Evolutionary conservation across 208 protist genomes (phyloP).

Genomic region (Entamoeba histolytica): DNA sequence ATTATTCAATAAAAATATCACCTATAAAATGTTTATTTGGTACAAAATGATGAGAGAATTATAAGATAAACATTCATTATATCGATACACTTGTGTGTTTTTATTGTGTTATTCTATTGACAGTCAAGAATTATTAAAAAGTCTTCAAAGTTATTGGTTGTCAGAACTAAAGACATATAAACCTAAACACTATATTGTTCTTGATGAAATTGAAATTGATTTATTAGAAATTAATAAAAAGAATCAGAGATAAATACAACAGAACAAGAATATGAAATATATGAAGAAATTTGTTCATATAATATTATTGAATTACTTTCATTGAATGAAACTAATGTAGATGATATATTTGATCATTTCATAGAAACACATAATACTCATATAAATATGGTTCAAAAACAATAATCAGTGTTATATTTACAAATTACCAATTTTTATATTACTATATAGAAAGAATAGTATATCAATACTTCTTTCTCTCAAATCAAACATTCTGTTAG

Average conservation of each 20-base stretch:
- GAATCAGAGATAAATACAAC: slow-evolving; percentile 10
- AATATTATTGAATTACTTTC: slow-evolving; percentile 64
- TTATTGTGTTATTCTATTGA: slow-evolving; percentile 56
- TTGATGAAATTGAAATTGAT: too few relatives aligned
- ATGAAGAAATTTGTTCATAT: slow-evolving; percentile 44
- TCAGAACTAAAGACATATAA: neutral
- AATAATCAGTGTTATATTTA: too few relatives aligned
- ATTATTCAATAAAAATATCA: too few relatives aligned
- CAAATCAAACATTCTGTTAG: too few relatives aligned
- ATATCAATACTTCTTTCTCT: too few relatives aligned
- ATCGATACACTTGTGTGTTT: slow-evolving; percentile 40
- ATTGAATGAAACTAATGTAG: slow-evolving; percentile 49
- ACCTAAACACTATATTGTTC: too few relatives aligned
- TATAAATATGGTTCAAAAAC: too few relatives aligned
- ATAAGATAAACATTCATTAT: slow-evolving; percentile 24
- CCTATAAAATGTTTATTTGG: too few relatives aligned
- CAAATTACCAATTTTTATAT: too few relatives aligned
- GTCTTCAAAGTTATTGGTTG: slow-evolving; percentile 40
- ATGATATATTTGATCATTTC: slow-evolving; percentile 25
- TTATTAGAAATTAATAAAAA: too few relatives aligned
- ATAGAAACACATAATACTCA: neutral
- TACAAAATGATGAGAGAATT: too few relatives aligned
- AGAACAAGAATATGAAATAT: slow-evolving; percentile 35
- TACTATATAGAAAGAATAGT: too few relatives aligned
- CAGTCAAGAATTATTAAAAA: slow-evolving; percentile 39